These are phyloP conservation scores for Globisporangium yorkense DNA, from an alignment of 352 stramenopile genomes.

Conservation along the genomic window DNA sequence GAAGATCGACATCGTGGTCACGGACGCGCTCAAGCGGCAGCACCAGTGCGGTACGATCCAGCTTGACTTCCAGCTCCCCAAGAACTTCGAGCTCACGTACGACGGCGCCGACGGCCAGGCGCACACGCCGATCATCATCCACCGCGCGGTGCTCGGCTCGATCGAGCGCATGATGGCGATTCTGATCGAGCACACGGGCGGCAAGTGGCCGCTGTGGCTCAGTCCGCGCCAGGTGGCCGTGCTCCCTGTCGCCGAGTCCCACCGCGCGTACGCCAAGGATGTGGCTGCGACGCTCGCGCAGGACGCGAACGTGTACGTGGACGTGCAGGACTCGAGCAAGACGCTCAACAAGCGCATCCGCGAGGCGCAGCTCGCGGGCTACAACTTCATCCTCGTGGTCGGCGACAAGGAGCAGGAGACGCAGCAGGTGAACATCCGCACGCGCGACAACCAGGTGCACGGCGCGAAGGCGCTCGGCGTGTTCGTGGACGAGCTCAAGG, in stretches of 20 bases:
- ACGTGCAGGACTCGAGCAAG: conserved; percentile 70
- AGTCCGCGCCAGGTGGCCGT: conserved; percentile 75
- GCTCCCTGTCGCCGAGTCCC: conserved; percentile 58
- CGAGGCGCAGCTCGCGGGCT: conserved; percentile 70
- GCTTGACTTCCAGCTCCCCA: conserved; percentile 97
- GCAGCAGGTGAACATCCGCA: conserved; percentile 67
- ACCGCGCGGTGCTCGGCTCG: conserved; percentile 95
- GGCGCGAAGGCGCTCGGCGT: conserved; percentile 44
- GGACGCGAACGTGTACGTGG: conserved; percentile 48
- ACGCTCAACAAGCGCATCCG: conserved; percentile 84
- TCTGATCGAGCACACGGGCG: conserved; percentile 94
- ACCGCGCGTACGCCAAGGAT: conserved; percentile 54
- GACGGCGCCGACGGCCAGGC: conserved; percentile 78
- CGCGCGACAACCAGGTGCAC: conserved; percentile 78
- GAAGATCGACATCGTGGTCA: conserved; percentile 98
- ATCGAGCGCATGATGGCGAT: conserved; percentile 99
- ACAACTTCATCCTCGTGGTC: conserved; percentile 86
- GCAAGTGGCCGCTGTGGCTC: conserved; percentile 97
- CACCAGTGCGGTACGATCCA: conserved; percentile 98
- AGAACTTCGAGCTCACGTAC: conserved; percentile 94
- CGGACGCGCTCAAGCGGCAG: conserved; percentile 93
- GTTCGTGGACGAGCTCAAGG: conserved; percentile 55
- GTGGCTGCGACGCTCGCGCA: conserved; percentile 39
- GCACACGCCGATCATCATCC: conserved; percentile 97
- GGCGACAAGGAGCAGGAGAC: conserved; percentile 59